Conservation (phyloP, 768 basidiomycete species). For the Suillus sp. region DNA sequence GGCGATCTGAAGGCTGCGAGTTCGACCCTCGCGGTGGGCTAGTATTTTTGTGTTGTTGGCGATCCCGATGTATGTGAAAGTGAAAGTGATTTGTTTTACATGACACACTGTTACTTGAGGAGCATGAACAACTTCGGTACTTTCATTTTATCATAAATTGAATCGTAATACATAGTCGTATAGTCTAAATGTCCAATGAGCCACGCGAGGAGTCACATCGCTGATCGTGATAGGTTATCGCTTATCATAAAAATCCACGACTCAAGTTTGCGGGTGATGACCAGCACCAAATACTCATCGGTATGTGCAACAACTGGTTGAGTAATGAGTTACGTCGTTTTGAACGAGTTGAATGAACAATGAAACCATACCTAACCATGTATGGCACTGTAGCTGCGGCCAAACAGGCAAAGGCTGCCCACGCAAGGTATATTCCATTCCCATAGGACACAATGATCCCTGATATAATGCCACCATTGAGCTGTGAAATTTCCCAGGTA, state of each 20-base stretch:
- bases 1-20: slow-evolving; percentile 63
- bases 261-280: slow-evolving; percentile 17
- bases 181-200: slow-evolving; percentile 3
- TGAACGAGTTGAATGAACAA: background rate
- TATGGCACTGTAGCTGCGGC: slow-evolving; percentile 71
- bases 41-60: slow-evolving; percentile 27
- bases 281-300: slow-evolving; percentile 46
- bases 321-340: slow-evolving; percentile 6
- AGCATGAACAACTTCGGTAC: background rate
- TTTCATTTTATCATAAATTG: slow-evolving; percentile 2
- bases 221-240: slow-evolving; percentile 6
- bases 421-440: slow-evolving; percentile 62
- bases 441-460: slow-evolving; percentile 69
- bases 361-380: slow-evolving; percentile 63
- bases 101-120: background rate
- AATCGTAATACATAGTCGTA: background rate
- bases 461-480: slow-evolving; percentile 39
- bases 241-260: background rate
- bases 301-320: slow-evolving; percentile 75
- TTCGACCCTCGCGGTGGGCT: slow-evolving; percentile 68
- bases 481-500: slow-evolving; percentile 40
- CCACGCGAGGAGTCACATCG: slow-evolving; percentile 1
- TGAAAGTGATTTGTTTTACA: background rate
- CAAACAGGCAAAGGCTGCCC: slow-evolving; percentile 75
- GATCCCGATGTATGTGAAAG: background rate